Percentiles rank a stretch among this genome's conserved stretches.
Conservation (phyloP, 768 basidiomycete species). For the Leccinum subgranulosum region DNA sequence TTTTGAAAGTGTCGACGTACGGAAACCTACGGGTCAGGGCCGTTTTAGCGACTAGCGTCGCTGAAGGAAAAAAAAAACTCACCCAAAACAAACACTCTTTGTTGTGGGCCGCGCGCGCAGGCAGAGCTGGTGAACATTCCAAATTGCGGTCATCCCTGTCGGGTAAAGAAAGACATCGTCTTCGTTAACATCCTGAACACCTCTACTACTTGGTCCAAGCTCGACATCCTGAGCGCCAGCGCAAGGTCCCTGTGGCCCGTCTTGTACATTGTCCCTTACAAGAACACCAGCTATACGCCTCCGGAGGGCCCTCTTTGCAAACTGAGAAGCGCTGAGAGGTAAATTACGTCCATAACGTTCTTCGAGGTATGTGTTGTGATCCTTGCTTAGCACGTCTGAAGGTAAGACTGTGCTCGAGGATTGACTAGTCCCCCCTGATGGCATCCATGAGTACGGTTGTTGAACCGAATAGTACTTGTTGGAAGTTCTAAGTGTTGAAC, state of each 20-base stretch:
- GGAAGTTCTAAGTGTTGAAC: slow-evolving; percentile 39
- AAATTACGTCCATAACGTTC: slow-evolving; percentile 94
- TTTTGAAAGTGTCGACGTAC: slow-evolving; percentile 92
- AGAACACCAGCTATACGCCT: slow-evolving; percentile 87
- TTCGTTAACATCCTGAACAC: slow-evolving; percentile 68
- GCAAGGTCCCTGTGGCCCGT: slow-evolving; percentile 33
- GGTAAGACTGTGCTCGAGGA: slow-evolving; percentile 6
- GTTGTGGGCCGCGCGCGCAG: slow-evolving; percentile 47
- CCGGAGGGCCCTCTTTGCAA: slow-evolving; percentile 87
- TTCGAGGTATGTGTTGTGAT: slow-evolving; percentile 78
- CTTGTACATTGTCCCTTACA: slow-evolving; percentile 49
- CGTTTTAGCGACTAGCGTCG: not conserved
- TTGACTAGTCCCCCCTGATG: slow-evolving; percentile 1
- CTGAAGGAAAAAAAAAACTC: slow-evolving; percentile 23
- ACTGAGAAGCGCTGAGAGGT: slow-evolving; percentile 62
- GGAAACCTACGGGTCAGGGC: slow-evolving; percentile 61
- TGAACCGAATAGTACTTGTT: slow-evolving; percentile 58
- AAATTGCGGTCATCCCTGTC: slow-evolving; percentile 93
- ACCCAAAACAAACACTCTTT: slow-evolving; percentile 97
- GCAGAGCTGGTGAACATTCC: slow-evolving; percentile 79
- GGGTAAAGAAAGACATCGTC: slow-evolving; percentile 87
- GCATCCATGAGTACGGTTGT: slow-evolving; percentile 6
- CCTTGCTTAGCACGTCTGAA: slow-evolving; percentile 52
- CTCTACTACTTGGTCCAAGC: slow-evolving; percentile 64
- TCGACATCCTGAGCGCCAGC: slow-evolving; percentile 45